Base-by-base conservation (phyloP, 495 filamentous ascomycete genomes). In the Hypoxylon cercidicola region DNA sequence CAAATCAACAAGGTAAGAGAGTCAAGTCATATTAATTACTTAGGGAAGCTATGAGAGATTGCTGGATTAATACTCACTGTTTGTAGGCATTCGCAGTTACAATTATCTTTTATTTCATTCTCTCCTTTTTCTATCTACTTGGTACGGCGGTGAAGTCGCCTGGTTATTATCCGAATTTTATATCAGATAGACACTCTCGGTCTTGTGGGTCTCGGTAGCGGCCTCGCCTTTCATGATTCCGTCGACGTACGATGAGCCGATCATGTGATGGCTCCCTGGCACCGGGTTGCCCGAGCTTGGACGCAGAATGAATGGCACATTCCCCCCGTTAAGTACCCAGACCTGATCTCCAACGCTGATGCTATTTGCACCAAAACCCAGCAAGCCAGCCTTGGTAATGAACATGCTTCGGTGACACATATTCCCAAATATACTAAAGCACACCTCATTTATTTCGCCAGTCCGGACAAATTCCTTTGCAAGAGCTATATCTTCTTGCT, bases 221-320 rank as follows among this genome's bases (percentile, higher is more conserved):
- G 34, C 34, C 34, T 50, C 46, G n/a, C 23, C 23, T 2, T 34
- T 16, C 46, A 50, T 50, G 10, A 50, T 30, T 11, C 46, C 46
- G 25, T 50, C 3, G 23, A 50, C 46, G 16, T 32, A 50, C 5
- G 21, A 15, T 18, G 23, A 6, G 11, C 46, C 46, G 16, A 50
- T 11, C n/a, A 32, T 11, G 21, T 25, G 16, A n/a, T 23, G 46
- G 19, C 41, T 11, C 6, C 20, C 18, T 10, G 41, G 18, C 41
- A 45, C 19, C 15, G 11, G 6, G 12, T 12, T 35, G 16, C 25
- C 46, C 19, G 20, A 10, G 23, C 10, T 30, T 6, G 10, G 21
- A 15, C 48, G 48, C 12, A 51, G 15, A 39, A 51, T 30, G n/a
- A 51, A 51, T 1, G 48, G 48, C 9, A 51, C 48, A 15, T 37